These are phyloP conservation scores for Aspergillus fijiensis DNA, from an alignment of 2,329 filamentous ascomycete species.

Conservation along the genomic window DNA sequence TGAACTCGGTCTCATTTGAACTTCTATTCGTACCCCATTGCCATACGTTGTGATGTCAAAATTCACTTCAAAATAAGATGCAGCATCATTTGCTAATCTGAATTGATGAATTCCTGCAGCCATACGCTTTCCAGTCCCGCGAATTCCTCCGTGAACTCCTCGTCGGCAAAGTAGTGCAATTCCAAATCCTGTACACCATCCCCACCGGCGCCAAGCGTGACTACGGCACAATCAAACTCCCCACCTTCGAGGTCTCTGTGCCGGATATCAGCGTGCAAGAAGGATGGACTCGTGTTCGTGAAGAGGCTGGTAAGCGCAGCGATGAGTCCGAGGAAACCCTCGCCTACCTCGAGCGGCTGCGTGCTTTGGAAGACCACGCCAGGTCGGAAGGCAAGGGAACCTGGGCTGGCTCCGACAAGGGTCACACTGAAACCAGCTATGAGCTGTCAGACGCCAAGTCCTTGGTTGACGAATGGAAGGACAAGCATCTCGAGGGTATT, in stretches of 20 bases:
- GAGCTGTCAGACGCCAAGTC: slow-evolving; percentile 73
- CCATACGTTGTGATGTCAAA: not conserved
- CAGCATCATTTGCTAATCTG: slow-evolving; percentile 5
- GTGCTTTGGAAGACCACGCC: slow-evolving; percentile 73
- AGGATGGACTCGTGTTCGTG: slow-evolving; percentile 89
- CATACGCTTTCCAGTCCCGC: slow-evolving; percentile 89
- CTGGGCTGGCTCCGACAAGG: slow-evolving; percentile 66
- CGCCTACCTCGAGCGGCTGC: slow-evolving; percentile 73
- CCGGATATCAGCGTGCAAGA: slow-evolving; percentile 82
- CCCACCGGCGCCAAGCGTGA: slow-evolving; percentile 76
- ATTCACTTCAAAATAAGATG: not conserved
- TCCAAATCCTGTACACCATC: slow-evolving; percentile 82
- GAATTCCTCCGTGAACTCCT: slow-evolving; percentile 83
- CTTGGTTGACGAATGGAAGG: slow-evolving; percentile 82
- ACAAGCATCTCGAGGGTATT: slow-evolving; percentile 77
- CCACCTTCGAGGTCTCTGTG: slow-evolving; percentile 66
- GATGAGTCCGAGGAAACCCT: slow-evolving; percentile 77
- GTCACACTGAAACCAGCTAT: slow-evolving; percentile 72
- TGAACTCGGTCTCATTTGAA: not conserved
- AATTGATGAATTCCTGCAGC: slow-evolving; percentile 40
- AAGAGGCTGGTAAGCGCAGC: slow-evolving; percentile 82
- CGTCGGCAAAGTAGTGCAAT: slow-evolving; percentile 84
- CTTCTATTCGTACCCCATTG: not conserved
- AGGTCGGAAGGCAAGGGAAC: slow-evolving; percentile 77
- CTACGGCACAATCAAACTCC: slow-evolving; percentile 77